These are phyloP conservation scores for Curvularia sp. DNA, from an alignment of 2,329 filamentous ascomycete genomes.

Conservation along the genomic window DNA sequence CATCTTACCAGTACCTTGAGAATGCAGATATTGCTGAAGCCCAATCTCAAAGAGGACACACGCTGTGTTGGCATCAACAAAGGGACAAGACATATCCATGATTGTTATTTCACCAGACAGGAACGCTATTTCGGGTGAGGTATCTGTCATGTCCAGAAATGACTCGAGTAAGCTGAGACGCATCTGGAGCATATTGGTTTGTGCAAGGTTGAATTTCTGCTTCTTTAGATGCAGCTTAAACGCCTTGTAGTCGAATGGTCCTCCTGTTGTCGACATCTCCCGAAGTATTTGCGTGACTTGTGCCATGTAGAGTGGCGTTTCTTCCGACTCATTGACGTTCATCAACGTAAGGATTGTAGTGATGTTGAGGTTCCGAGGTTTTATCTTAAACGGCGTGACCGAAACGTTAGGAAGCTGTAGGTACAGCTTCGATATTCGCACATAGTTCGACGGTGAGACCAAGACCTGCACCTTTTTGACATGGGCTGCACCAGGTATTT, in stretches of 20 bases:
- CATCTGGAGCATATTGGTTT: slow-evolving; percentile 3
- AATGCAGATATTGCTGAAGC: slow-evolving; percentile 70
- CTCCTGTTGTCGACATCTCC: not conserved
- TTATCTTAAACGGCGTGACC: slow-evolving; percentile 58
- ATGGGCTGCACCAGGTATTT: slow-evolving; percentile 27
- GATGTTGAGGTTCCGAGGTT: slow-evolving; percentile 59
- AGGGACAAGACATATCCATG: slow-evolving; percentile 76
- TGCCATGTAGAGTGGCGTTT: slow-evolving; percentile 61
- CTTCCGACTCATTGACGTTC: slow-evolving; percentile 24
- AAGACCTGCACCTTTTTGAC: slow-evolving; percentile 10
- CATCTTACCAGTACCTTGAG: slow-evolving; percentile 58
- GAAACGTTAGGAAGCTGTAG: slow-evolving; percentile 50
- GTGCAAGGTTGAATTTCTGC: not conserved
- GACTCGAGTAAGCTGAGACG: slow-evolving; percentile 69
- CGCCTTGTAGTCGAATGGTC: not conserved
- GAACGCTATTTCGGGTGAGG: slow-evolving; percentile 18
- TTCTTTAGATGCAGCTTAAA: not conserved
- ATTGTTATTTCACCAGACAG: slow-evolving; percentile 66
- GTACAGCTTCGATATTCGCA: slow-evolving; percentile 31
- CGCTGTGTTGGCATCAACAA: slow-evolving; percentile 69
- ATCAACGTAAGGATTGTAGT: slow-evolving; percentile 54
- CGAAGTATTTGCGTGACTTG: slow-evolving; percentile 19
- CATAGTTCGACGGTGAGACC: slow-evolving; percentile 32
- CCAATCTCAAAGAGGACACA: slow-evolving; percentile 78
- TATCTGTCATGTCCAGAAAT: slow-evolving; percentile 60